Base-by-base conservation (phyloP, 176 grass and related monocot species). In the Aegilops sharonensis region DNA sequence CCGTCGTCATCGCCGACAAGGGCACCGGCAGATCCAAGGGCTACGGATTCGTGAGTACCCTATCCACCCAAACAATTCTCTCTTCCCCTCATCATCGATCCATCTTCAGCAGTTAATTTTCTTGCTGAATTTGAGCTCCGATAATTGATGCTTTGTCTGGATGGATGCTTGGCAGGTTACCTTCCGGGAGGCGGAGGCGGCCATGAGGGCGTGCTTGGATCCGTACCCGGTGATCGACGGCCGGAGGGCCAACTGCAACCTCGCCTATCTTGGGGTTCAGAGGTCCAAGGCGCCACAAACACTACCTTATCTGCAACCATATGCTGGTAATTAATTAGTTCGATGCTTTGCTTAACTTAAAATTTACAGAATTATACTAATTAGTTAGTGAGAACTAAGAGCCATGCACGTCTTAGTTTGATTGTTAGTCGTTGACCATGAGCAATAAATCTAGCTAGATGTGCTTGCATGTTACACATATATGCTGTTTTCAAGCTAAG, bases 1-100 rank as follows among this genome's bases (percentile, higher is more conserved):
- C 97, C 17, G 97, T 96, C 35, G 94, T 99, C 76, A 99, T 99
- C 88, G 67, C 87, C 14, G 94, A 99, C 87, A 91, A 88, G 71
- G 81, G 62, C 78, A 91, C 91, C 11, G 84, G 76, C 36, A 89
- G 87, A 86, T 89, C 87, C 84, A 92, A 89, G 80, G 87, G 87
- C 78, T 92, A 92, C 8, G 87, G 87, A 62, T 92, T 89, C 59
- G 84, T 89, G 61, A 83, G 87, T 83, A 45, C 57, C 11, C 74
- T 83, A 45, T 39, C 11, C 74, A 52, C 5, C 8, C 14, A 78
- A 37, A 9, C 25, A 42, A 3, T 23, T 72, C 34, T 72, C 10
- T 23, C 31, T 47, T 35, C 52, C 17, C 17, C 56, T 59, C 56
- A 59, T 9, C 56, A 59, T 59, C 54, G 6, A 21, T 13, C 7